Conservation (phyloP, 768 basidiomycete species). For the Suillus brevipes region DNA sequence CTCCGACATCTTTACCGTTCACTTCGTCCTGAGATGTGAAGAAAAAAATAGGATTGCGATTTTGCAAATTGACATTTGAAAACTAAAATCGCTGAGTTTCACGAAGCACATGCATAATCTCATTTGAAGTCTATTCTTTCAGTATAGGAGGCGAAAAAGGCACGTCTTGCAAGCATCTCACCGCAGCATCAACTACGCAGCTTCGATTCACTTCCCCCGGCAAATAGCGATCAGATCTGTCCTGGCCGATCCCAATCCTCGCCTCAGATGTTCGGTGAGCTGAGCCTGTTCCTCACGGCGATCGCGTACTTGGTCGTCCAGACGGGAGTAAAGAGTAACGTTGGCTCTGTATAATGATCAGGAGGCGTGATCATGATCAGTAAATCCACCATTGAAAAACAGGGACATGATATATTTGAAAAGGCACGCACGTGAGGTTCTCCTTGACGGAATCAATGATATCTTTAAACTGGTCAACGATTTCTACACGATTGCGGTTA, state of each 20-base stretch:
- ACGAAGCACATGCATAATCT: not conserved
- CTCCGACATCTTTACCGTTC: not conserved
- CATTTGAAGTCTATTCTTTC: not conserved
- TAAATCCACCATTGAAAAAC: not conserved
- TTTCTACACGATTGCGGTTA: slow-evolving; percentile 3
- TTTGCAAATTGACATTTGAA: slow-evolving; percentile 5
- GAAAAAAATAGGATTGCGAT: not conserved
- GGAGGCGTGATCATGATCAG: slow-evolving; percentile 12
- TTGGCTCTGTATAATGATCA: slow-evolving; percentile 19
- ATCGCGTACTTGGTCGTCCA: slow-evolving; percentile 24
- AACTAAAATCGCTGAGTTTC: not conserved
- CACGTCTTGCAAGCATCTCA: not conserved
- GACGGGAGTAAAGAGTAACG: slow-evolving; percentile 19
- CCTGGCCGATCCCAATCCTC: slow-evolving; percentile 20
- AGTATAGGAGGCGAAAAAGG: not conserved
- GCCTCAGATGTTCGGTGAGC: slow-evolving; percentile 18
- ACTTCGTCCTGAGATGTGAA: not conserved
- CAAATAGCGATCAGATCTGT: slow-evolving; percentile 8
- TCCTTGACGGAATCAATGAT: slow-evolving; percentile 25
- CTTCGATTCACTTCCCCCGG: slow-evolving; percentile 4
- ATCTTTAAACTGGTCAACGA: slow-evolving; percentile 7
- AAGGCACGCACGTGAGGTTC: slow-evolving; percentile 25
- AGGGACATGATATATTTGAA: not conserved
- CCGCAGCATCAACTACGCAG: slow-evolving; percentile 4
- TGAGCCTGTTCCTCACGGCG: slow-evolving; percentile 21